A percentile compares a stretch with the other conserved stretches of the same genome.
Evolutionary conservation across 352 stramenopile species (phyloP).

Genomic region (Blastocystis sp.): DNA sequence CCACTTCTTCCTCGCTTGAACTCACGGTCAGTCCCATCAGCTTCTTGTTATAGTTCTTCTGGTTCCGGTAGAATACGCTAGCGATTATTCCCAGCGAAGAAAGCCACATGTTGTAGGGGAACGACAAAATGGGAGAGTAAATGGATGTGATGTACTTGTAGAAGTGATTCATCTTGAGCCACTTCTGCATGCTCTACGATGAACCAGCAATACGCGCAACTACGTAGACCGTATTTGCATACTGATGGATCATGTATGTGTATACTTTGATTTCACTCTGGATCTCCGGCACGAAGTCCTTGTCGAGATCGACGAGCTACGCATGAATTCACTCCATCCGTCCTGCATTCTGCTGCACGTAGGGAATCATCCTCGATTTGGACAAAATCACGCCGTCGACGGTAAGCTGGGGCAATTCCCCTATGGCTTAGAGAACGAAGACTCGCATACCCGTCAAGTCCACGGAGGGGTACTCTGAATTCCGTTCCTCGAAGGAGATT

Average conservation of each 20-base stretch:
- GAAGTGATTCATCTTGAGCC: slow-evolving; percentile 6
- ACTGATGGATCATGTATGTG: slow-evolving; percentile 47
- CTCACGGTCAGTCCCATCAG: background rate
- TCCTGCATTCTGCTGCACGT: slow-evolving; percentile 1
- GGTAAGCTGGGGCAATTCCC: slow-evolving; percentile 33
- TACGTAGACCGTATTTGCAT: slow-evolving; percentile 52
- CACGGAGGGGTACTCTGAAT: slow-evolving; percentile 63
- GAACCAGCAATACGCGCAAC: background rate
- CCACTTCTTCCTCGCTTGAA: background rate
- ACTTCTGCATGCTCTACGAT: slow-evolving; percentile 29
- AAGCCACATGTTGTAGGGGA: slow-evolving; percentile 32
- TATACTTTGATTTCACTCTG: slow-evolving; percentile 51
- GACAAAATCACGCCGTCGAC: background rate
- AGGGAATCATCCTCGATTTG: slow-evolving; percentile 12
- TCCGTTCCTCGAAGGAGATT: slow-evolving; percentile 31
- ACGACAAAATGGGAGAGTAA: slow-evolving; percentile 33
- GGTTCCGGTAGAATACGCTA: background rate
- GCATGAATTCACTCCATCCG: background rate
- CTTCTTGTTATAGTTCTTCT: background rate
- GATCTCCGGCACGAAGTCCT: background rate
- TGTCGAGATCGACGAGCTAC: slow-evolving; percentile 50
- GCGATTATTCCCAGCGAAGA: background rate
- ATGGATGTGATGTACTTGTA: slow-evolving; percentile 7
- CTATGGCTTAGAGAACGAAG: background rate
- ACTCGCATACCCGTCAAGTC: slow-evolving; percentile 28